Percentiles rank a stretch among this genome's conserved stretches.
Conservation (phyloP, 2,329 filamentous ascomycete species). For the Aaosphaeria pasadenensis region DNA sequence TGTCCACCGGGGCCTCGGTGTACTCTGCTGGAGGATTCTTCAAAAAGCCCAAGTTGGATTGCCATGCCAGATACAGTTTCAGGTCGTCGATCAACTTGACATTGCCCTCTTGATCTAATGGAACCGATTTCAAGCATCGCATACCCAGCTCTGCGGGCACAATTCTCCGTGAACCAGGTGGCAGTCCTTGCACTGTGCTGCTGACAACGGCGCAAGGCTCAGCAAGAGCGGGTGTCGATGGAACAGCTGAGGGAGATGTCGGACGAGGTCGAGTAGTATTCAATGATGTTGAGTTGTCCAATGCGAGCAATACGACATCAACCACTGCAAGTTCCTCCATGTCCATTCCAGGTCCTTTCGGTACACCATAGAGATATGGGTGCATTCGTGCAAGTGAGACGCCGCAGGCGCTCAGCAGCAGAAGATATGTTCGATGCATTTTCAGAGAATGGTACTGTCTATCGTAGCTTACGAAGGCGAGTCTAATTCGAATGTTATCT, state of each 20-base stretch:
- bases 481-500: not conserved
- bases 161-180: conserved; percentile 21
- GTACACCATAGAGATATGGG: conserved; percentile 33
- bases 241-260: conserved; percentile 9
- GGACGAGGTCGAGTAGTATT: conserved; percentile 13
- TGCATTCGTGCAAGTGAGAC: conserved; percentile 17
- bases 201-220: conserved; percentile 33
- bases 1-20: conserved; percentile 36
- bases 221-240: conserved; percentile 13
- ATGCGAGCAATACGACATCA: conserved; percentile 10
- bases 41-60: conserved; percentile 39
- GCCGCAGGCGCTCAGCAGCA: conserved; percentile 18
- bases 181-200: conserved; percentile 21
- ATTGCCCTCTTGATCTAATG: conserved; percentile 33
- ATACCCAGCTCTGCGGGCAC: conserved; percentile 33
- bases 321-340: conserved; percentile 23
- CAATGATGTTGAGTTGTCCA: conserved; percentile 10
- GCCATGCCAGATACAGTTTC: conserved; percentile 36
- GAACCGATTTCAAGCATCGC: conserved; percentile 35
- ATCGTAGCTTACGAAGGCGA: not conserved
- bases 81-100: conserved; percentile 32
- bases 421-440: not conserved
- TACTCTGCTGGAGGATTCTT: conserved; percentile 36
- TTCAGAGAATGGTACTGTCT: conserved; percentile 16
- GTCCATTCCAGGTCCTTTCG: conserved; percentile 22